phyloP scores from a whole-genome alignment of 805 yeast species.

The Saccharomycopsis olivae region DNA sequence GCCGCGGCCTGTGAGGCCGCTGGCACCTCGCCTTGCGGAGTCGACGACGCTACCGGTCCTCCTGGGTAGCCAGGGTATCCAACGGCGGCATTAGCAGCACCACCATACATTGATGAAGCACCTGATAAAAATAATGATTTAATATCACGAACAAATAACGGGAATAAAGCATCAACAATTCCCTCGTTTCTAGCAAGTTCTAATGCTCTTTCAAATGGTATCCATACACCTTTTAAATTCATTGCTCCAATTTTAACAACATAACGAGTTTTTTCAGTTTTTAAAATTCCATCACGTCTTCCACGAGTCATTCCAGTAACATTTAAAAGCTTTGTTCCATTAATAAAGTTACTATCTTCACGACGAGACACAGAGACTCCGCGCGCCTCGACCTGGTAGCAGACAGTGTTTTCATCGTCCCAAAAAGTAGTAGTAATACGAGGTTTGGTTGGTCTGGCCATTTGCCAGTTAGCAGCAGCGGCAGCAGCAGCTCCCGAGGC shows the following conservation, averaged over 20 bases:
- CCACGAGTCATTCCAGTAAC: slow-evolving; percentile 87
- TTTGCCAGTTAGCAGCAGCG: not conserved
- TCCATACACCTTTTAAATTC: slow-evolving; percentile 88
- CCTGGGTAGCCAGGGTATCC: too few relatives aligned
- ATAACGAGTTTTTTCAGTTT: slow-evolving; percentile 65
- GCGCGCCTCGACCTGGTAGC: slow-evolving; percentile 78
- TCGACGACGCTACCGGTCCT: too few relatives aligned
- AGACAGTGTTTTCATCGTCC: slow-evolving; percentile 80
- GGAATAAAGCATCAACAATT: slow-evolving; percentile 54
- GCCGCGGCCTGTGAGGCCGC: too few relatives aligned
- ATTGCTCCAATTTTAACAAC: slow-evolving; percentile 81
- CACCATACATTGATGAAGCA: too few relatives aligned
- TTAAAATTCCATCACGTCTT: slow-evolving; percentile 73
- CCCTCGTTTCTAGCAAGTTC: slow-evolving; percentile 77
- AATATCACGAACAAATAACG: slow-evolving; percentile 65
- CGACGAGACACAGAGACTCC: slow-evolving; percentile 74
- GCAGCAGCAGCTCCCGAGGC: slow-evolving; percentile 5
- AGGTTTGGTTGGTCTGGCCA: slow-evolving; percentile 29
- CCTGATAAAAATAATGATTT: too few relatives aligned
- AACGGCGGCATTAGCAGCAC: too few relatives aligned
- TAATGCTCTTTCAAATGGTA: slow-evolving; percentile 73
- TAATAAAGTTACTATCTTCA: slow-evolving; percentile 77
- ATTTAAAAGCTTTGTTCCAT: slow-evolving; percentile 73
- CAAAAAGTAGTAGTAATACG: slow-evolving; percentile 77
- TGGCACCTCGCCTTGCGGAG: too few relatives aligned